Evolutionary conservation across 1,284 basidiomycete species (phyloP), one percentile per base, ranked within the genome.

Genomic region (Irpex sp.): DNA sequence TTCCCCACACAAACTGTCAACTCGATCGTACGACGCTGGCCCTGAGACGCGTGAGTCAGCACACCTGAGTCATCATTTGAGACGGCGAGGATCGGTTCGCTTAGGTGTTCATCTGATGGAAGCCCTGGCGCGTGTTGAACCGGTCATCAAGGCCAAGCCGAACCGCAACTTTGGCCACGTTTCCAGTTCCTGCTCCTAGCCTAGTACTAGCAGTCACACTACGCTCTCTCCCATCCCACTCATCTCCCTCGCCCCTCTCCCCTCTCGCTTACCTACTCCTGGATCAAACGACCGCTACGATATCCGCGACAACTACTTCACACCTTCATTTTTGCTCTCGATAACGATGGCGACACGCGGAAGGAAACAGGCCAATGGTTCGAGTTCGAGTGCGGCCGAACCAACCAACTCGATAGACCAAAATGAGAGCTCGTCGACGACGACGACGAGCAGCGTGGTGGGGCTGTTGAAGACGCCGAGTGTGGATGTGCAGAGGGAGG

Each of bases 401-500:
- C 31, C 31, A 34, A 34, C 5, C 6, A 34, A 6, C 31, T 34
- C 31, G 31, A 34, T 34, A 34, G 31, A 34, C 31, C 31, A 34
- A 34, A 34, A 34, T 34, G 31, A 26, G 66, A 66, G 8, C 17
- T 63, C 61, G 51, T 63, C 61, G 51, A 60, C 47, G 17, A 11
- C n/a, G 26, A 57, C 58, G 13, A 60, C 64, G 26, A 64, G 58
- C 34, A 59, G 59, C 49, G 60, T 65, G 36, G 56, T 60, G 1
- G 62, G 52, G 1, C 60, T 68, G 26, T 57, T 68, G 19, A 62
- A 63, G 37, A 62, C 67, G 6, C 49, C 65, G n/a, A 56, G 48
- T 31, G 48, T 67, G 15, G 62, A 59, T 15, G 62, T 60, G 47
- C 81, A 83, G 52, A 81, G 88, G 59, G 91, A 93, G 58, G 77